Evolutionary conservation across 2,329 filamentous ascomycete genomes (phyloP).

Genomic region (Xylaria sp.): DNA sequence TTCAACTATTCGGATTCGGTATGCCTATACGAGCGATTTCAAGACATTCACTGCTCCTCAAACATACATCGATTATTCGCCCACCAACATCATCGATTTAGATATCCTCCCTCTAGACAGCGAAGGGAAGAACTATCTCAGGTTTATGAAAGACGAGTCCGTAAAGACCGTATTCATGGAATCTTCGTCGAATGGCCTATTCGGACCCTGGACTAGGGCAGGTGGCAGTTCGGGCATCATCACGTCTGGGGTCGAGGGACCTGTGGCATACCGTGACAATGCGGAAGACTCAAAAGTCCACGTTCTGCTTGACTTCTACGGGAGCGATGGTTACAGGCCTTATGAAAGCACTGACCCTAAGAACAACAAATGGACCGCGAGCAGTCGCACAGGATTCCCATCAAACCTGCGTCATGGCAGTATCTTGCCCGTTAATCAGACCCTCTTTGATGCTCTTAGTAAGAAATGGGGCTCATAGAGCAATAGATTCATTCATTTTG

Average conservation of each 20-base stretch:
- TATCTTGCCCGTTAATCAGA: slow-evolving; percentile 59
- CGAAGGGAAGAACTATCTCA: slow-evolving; percentile 56
- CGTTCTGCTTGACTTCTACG: slow-evolving; percentile 62
- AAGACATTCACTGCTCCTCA: slow-evolving; percentile 60
- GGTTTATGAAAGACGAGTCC: slow-evolving; percentile 67
- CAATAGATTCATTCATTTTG: not conserved
- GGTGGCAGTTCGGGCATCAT: slow-evolving; percentile 57
- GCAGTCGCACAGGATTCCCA: slow-evolving; percentile 56
- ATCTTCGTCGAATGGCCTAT: slow-evolving; percentile 58
- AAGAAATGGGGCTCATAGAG: slow-evolving; percentile 49
- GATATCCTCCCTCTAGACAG: slow-evolving; percentile 61
- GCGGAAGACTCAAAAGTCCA: slow-evolving; percentile 53
- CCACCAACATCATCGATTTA: slow-evolving; percentile 64
- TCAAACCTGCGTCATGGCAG: slow-evolving; percentile 62
- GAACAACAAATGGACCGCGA: slow-evolving; percentile 58
- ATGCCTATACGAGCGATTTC: slow-evolving; percentile 66
- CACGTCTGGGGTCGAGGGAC: slow-evolving; percentile 56
- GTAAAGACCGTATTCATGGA: slow-evolving; percentile 63
- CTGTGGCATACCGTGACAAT: slow-evolving; percentile 58
- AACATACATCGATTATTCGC: slow-evolving; percentile 60
- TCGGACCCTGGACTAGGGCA: slow-evolving; percentile 62
- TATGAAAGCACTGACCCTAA: slow-evolving; percentile 58
- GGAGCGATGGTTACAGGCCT: slow-evolving; percentile 60
- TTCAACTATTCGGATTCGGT: slow-evolving; percentile 59
- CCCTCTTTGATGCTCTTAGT: slow-evolving; percentile 55